Evolutionary conservation across 2,329 filamentous ascomycete genomes (phyloP), one percentile per base, ranked within the genome.

Genomic region (Nannizziopsis barbatae): DNA sequence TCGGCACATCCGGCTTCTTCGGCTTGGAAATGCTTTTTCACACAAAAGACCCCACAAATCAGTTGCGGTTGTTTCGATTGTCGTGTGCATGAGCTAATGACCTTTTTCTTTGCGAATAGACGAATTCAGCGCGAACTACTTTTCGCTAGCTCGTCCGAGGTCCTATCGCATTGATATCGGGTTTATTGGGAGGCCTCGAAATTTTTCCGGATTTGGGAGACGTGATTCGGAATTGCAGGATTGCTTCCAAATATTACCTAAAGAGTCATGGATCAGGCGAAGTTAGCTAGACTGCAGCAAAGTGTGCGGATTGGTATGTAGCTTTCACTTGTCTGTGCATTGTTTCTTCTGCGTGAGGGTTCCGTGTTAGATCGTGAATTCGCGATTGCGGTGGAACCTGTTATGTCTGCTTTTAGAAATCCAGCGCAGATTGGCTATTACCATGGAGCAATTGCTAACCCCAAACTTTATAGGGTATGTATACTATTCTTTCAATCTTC

Each of bases 291-390:
- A 67, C 76, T 81, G 75, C 77, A 81, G 70, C 72, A 75, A 70
- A 76, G 75, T 62, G 76, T 77, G 65, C 76, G 78, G 68, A 86
- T 82, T 72, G 83, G 83, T 86, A 79, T 62, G 82, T 55, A 22
- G n/a, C 40, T 41, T 40, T 43, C 30, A 48, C 36, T 9, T 37
- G 4, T 22, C 30, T 39, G 17, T 50, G 46, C 1, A 6, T 14
- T 41, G 6, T 41, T 6, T 17, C 20, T 9, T 6, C 8, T 30
- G 40, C 20, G 40, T 11, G 6, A 30, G 40, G 4, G 18, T 15
- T 11, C 17, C 18, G 22, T 5, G 15, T 18, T 22, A 17, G 17
- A 27, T 3, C 12, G 33, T 27, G 18, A 2, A 14, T 12, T 12
- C 32, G n/a, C 30, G 45, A 36, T 30, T 10, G 10, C 4, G 31